Percentiles rank a stretch among this genome's conserved stretches.
Conservation (phyloP, 805 yeast genomes). For the Saturnispora gosingensis region DNA sequence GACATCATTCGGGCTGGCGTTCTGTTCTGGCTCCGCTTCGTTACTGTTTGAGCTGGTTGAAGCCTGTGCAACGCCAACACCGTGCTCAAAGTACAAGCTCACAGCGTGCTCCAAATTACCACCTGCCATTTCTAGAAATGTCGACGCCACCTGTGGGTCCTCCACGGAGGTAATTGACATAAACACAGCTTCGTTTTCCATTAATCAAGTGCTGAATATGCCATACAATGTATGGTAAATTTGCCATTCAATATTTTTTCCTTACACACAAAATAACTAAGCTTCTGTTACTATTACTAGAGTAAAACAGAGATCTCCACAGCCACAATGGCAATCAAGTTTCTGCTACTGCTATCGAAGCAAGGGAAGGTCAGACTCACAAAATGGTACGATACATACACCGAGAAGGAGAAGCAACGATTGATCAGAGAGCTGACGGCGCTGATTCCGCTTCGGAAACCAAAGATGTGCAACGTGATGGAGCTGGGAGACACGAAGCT, state of each 20-base stretch:
- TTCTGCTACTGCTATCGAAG: conserved; percentile 72
- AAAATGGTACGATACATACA: conserved; percentile 82
- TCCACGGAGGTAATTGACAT: conserved; percentile 74
- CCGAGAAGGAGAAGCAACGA: conserved; percentile 79
- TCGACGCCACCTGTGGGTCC: conserved; percentile 59
- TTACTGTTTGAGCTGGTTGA: neutral
- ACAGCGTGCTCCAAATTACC: conserved; percentile 78
- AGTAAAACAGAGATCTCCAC: neutral
- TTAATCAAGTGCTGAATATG: conserved; percentile 28
- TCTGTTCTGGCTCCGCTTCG: conserved; percentile 13
- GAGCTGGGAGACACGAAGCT: conserved; percentile 81
- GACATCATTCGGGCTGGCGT: conserved; percentile 2
- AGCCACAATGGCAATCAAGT: conserved; percentile 62
- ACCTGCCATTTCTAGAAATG: conserved; percentile 71
- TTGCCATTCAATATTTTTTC: neutral
- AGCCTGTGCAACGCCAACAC: conserved; percentile 25
- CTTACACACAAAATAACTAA: neutral
- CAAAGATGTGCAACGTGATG: conserved; percentile 91
- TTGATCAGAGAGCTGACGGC: conserved; percentile 82
- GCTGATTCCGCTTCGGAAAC: conserved; percentile 70
- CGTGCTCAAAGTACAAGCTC: conserved; percentile 68
- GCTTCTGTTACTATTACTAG: too few species aligned
- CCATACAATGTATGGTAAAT: neutral
- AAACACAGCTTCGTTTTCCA: conserved; percentile 46
- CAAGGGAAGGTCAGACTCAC: conserved; percentile 92